These are phyloP conservation scores for Coemansia brasiliensis DNA, from an alignment of 192 early-diverging fungal species.

Conservation along the genomic window DNA sequence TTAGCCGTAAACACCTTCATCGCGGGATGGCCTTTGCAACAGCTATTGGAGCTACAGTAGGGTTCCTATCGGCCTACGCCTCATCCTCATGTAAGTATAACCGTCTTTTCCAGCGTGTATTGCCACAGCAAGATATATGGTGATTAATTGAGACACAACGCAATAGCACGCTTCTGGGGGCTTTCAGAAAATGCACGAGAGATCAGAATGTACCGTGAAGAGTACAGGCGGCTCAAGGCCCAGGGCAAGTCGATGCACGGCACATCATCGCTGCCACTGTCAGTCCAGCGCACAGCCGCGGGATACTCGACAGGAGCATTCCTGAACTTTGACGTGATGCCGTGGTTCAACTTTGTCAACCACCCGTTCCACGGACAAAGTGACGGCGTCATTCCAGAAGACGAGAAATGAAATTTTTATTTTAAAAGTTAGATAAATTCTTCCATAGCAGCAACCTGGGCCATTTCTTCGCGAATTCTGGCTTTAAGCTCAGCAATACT, in stretches of 20 bases:
- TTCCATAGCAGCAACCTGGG: conserved; percentile 48
- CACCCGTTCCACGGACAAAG: conserved; percentile 70
- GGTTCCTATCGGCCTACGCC: conserved; percentile 80
- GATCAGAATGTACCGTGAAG: conserved; percentile 63
- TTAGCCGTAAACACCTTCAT: conserved; percentile 32
- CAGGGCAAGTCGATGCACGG: conserved; percentile 73
- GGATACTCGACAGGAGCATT: conserved; percentile 67
- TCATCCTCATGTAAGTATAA: conserved; percentile 22
- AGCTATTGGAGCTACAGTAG: conserved; percentile 59
- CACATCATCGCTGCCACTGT: conserved; percentile 55
- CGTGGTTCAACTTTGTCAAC: conserved; percentile 79
- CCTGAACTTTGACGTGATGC: conserved; percentile 66
- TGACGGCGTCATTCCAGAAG: conserved; percentile 49
- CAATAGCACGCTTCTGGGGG: conserved; percentile 74
- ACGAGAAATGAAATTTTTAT: conserved; percentile 20
- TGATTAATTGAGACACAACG: too few relatives aligned
- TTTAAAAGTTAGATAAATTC: conserved; percentile 41
- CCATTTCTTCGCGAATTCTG: conserved; percentile 49
- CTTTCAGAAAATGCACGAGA: conserved; percentile 85
- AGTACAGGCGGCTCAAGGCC: conserved; percentile 62
- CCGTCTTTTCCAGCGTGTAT: too few relatives aligned
- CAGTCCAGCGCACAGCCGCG: conserved; percentile 63
- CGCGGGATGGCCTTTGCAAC: conserved; percentile 59
- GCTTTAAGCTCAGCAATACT: conserved; percentile 47
- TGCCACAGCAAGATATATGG: too few relatives aligned